Percentiles rank a stretch among this genome's conserved stretches.
phyloP scores from a whole-genome alignment of 208 protist species.

The Crithidia thermophila region DNA sequence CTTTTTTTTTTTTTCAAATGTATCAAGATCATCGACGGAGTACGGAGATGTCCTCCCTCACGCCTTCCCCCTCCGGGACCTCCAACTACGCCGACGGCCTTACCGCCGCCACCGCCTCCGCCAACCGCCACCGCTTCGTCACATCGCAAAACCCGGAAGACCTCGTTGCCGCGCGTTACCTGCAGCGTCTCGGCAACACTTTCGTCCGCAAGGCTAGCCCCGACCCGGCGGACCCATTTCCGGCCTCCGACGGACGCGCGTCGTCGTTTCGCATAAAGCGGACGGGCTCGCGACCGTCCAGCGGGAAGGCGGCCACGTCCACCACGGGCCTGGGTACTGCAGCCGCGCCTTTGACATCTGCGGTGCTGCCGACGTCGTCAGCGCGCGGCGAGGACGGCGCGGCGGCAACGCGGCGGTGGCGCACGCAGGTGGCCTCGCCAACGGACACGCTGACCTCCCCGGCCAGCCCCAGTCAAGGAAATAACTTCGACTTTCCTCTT shows the following conservation, averaged over 20 bases:
- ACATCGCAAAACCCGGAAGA: slow-evolving; percentile 19
- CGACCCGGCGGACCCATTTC: background rate
- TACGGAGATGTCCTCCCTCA: slow-evolving; percentile 6
- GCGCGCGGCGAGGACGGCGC: slow-evolving; percentile 6
- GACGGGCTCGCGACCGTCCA: background rate
- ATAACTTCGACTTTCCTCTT: too few relatives aligned
- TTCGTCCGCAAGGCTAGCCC: slow-evolving; percentile 13
- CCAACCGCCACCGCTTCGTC: background rate
- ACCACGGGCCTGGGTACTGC: background rate
- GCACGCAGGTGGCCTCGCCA: background rate
- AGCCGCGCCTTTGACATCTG: background rate
- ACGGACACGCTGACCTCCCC: background rate
- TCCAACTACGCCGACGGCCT: background rate
- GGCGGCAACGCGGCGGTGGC: slow-evolving; percentile 14
- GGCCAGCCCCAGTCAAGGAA: too few relatives aligned
- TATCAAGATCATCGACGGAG: background rate
- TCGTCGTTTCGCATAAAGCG: background rate
- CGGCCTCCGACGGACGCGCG: background rate
- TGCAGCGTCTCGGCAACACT: slow-evolving; percentile 29
- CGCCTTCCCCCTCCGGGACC: background rate
- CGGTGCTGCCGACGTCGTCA: background rate
- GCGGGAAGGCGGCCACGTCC: background rate
- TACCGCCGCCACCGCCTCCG: background rate
- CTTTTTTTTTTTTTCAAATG: too few relatives aligned
- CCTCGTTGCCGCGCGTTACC: slow-evolving; percentile 23